phyloP scores from a whole-genome alignment of 345 rosid species.

The Aquilaria yunnanensis region DNA sequence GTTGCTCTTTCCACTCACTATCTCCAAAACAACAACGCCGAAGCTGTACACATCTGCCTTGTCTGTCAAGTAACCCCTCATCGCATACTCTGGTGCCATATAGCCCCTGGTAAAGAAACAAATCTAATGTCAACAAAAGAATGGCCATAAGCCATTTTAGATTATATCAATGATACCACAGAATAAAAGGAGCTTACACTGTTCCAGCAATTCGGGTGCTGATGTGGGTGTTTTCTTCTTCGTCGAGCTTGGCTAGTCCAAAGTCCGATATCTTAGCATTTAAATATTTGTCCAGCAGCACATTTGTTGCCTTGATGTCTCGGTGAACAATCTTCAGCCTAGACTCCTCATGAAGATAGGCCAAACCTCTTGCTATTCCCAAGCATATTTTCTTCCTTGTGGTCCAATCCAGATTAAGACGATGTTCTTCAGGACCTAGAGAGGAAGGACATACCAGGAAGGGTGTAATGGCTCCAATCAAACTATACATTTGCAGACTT shows the following conservation, averaged over 20 bases:
- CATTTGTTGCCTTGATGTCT: slow-evolving; percentile 69
- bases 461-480: background rate
- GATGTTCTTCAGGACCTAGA: slow-evolving; percentile 37
- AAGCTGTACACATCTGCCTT: slow-evolving; percentile 93
- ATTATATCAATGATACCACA: background rate
- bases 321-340: slow-evolving; percentile 68
- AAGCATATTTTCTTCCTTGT: slow-evolving; percentile 46
- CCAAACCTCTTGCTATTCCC: slow-evolving; percentile 52
- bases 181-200: slow-evolving; percentile 29
- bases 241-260: slow-evolving; percentile 70
- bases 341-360: slow-evolving; percentile 66
- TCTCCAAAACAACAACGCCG: slow-evolving; percentile 74
- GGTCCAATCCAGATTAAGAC: slow-evolving; percentile 44
- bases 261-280: slow-evolving; percentile 70
- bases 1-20: slow-evolving; percentile 93
- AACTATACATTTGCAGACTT: background rate
- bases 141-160: background rate
- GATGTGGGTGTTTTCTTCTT: slow-evolving; percentile 68
- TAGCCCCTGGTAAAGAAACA: slow-evolving; percentile 52
- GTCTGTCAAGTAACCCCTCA: slow-evolving; percentile 96
- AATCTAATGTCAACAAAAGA: background rate
- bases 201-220: slow-evolving; percentile 75
- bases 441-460: background rate
- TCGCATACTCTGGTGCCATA: slow-evolving; percentile 99
- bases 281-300: slow-evolving; percentile 53